phyloP scores from a whole-genome alignment of 192 early-diverging fungal genomes.

The Mortierella alpina region DNA sequence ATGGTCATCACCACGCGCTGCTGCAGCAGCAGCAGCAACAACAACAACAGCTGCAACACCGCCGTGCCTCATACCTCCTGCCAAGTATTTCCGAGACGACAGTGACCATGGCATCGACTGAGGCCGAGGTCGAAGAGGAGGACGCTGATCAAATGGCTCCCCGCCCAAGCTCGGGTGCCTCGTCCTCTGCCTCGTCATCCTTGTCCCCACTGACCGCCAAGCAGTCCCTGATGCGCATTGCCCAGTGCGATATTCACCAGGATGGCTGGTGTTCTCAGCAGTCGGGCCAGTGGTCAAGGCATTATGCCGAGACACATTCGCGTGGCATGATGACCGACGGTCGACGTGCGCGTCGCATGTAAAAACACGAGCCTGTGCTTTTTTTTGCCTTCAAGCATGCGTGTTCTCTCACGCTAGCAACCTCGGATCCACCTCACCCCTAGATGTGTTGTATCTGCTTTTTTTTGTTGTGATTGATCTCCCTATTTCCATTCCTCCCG shows the following conservation, averaged over 20 bases:
- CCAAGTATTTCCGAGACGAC: constrained; percentile 31
- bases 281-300: constrained; percentile 42
- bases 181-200: constrained; percentile 1
- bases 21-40: constrained; percentile 6
- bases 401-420: neutral
- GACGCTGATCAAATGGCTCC: neutral
- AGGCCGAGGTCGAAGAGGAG: constrained; percentile 1
- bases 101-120: constrained; percentile 10
- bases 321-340: constrained; percentile 34
- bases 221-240: constrained; percentile 41
- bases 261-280: constrained; percentile 42
- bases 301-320: constrained; percentile 39
- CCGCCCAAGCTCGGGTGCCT: neutral
- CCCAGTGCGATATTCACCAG: constrained; percentile 26
- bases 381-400: neutral
- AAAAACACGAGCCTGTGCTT: neutral
- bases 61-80: constrained; percentile 7
- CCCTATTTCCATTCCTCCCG: neutral
- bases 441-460: too few relatives aligned
- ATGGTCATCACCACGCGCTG: neutral
- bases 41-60: constrained; percentile 2
- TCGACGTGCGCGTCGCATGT: constrained; percentile 36
- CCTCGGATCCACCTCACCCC: too few relatives aligned
- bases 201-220: constrained; percentile 22
- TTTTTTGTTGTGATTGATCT: constrained; percentile 5